Conservation (phyloP, 2,329 filamentous ascomycete species). For the Neofusicoccum sp. region DNA sequence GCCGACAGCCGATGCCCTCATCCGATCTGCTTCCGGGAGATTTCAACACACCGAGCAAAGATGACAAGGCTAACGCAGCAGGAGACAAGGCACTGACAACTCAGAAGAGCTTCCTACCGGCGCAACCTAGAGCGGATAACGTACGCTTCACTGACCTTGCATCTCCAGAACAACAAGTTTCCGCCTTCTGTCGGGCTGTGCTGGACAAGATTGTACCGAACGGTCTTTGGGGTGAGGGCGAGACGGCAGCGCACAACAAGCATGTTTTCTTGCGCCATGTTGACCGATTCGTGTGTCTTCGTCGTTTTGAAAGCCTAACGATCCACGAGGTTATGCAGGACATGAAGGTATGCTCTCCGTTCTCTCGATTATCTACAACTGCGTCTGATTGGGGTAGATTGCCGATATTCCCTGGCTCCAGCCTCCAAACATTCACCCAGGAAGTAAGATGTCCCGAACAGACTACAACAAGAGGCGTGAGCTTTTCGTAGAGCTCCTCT, state of each 20-base stretch:
- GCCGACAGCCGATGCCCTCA: background rate
- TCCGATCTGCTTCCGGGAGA: background rate
- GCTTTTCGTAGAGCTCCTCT: slow-evolving; percentile 81
- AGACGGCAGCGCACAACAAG: slow-evolving; percentile 62
- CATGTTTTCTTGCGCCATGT: slow-evolving; percentile 65
- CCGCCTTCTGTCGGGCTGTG: slow-evolving; percentile 82
- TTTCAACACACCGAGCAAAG: background rate
- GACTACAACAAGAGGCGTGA: slow-evolving; percentile 77
- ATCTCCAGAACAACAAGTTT: slow-evolving; percentile 69
- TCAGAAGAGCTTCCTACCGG: background rate
- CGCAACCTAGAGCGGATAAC: background rate
- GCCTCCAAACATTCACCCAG: slow-evolving; percentile 43
- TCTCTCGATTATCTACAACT: background rate
- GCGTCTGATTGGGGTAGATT: slow-evolving; percentile 54
- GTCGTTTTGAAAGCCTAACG: slow-evolving; percentile 78
- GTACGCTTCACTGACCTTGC: slow-evolving; percentile 65
- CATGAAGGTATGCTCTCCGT: slow-evolving; percentile 62
- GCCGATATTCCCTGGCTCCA: slow-evolving; percentile 72
- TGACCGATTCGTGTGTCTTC: slow-evolving; percentile 75
- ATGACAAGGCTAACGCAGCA: background rate
- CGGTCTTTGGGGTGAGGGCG: slow-evolving; percentile 70
- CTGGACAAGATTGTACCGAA: slow-evolving; percentile 72
- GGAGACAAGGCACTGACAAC: background rate
- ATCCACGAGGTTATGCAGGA: slow-evolving; percentile 77
- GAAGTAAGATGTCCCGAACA: slow-evolving; percentile 65